phyloP scores from a whole-genome alignment of 805 yeast species.

The Torulaspora microellipsoides region DNA sequence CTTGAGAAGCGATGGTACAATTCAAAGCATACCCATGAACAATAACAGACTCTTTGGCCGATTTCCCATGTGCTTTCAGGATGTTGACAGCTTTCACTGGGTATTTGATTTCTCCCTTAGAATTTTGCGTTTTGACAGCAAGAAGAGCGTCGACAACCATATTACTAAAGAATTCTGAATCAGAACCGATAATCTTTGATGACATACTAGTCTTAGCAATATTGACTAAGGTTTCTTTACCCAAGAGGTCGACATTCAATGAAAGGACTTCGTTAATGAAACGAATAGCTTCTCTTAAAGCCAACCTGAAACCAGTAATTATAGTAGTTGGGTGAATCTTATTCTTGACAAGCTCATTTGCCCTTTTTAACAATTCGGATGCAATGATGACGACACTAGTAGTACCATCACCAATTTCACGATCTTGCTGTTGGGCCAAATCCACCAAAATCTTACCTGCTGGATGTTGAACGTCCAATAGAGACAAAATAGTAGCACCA shows the following conservation, averaged over 20 bases:
- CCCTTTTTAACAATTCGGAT: constrained; percentile 83
- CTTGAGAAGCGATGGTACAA: constrained; percentile 96
- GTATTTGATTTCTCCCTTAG: constrained; percentile 82
- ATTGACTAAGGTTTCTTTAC: constrained; percentile 79
- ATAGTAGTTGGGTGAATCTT: constrained; percentile 97
- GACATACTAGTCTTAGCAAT: constrained; percentile 98
- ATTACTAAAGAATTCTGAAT: constrained; percentile 81
- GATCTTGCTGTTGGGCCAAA: constrained; percentile 96
- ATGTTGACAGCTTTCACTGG: constrained; percentile 97
- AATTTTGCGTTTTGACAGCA: constrained; percentile 86
- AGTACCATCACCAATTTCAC: constrained; percentile 98
- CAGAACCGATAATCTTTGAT: constrained; percentile 91
- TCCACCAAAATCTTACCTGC: constrained; percentile 97
- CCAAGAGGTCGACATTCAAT: constrained; percentile 68
- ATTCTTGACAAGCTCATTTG: constrained; percentile 88
- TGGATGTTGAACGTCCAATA: constrained; percentile 96
- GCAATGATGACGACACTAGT: constrained; percentile 97
- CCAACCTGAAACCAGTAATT: constrained; percentile 92
- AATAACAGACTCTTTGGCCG: constrained; percentile 77
- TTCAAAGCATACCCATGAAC: constrained; percentile 94
- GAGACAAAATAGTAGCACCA: constrained; percentile 91
- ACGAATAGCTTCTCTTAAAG: constrained; percentile 83
- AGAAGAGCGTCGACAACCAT: constrained; percentile 94
- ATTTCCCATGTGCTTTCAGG: constrained; percentile 94
- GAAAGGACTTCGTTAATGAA: constrained; percentile 83